Percentiles rank a stretch among this genome's conserved stretches.
phyloP scores from a whole-genome alignment of 1,284 basidiomycete genomes.

The Xerocomus cyaneibrunnescens region DNA sequence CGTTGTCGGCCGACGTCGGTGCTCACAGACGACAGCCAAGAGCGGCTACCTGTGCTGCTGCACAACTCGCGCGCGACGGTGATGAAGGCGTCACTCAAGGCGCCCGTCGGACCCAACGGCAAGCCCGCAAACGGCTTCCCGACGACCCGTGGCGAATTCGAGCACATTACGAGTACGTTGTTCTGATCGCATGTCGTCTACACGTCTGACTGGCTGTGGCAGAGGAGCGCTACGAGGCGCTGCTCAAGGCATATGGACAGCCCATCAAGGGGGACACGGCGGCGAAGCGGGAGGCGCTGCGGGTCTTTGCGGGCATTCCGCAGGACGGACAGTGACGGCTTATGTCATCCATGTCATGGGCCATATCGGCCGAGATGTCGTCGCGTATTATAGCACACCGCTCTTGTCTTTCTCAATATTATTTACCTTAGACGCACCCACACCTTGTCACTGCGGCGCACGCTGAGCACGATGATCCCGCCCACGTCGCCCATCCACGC shows the following conservation, averaged over 20 bases:
- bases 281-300: conserved; percentile 23
- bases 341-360: conserved; percentile 9
- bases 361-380: no score
- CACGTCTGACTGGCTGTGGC: background rate
- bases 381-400: no score
- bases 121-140: conserved; percentile 23
- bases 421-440: background rate
- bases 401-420: no score
- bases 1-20: background rate
- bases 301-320: conserved; percentile 18
- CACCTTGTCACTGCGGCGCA: no score
- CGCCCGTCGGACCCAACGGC: conserved; percentile 12
- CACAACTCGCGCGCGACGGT: conserved; percentile 25
- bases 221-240: conserved; percentile 28
- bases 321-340: conserved; percentile 20
- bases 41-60: conserved; percentile 21
- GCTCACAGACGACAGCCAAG: conserved; percentile 2
- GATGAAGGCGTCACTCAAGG: conserved; percentile 20
- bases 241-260: conserved; percentile 20
- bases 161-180: conserved; percentile 28
- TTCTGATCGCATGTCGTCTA: no score
- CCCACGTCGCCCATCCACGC: conserved; percentile 36
- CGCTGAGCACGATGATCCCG: conserved; percentile 15
- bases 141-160: conserved; percentile 20
- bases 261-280: conserved; percentile 24